phyloP scores from a whole-genome alignment of 441 rosid species.

The Jatropha multifida region DNA sequence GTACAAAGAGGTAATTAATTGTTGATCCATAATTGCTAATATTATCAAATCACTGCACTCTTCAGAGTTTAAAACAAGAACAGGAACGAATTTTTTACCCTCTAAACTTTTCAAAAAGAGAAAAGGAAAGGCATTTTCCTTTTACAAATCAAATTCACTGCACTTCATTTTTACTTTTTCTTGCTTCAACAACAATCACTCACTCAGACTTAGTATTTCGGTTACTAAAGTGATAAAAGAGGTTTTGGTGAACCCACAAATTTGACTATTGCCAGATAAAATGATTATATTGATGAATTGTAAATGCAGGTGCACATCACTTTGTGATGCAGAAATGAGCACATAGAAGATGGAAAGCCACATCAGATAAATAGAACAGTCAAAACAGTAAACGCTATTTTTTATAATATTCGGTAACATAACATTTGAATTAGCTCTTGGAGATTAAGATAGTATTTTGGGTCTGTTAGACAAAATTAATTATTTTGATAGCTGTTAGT shows the following conservation, averaged over 20 bases:
- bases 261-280: slow-evolving; percentile 2
- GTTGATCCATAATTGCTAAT: slow-evolving; percentile 21
- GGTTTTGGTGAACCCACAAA: slow-evolving; percentile 30
- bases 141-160: no score
- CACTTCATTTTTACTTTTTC: not conserved
- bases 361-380: slow-evolving; percentile 23
- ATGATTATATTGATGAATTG: slow-evolving; percentile 27
- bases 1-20: slow-evolving; percentile 10
- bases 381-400: no score
- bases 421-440: no score
- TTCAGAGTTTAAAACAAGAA: no score
- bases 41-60: not conserved
- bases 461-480: no score
- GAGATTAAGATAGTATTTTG: no score
- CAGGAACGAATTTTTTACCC: no score
- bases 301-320: slow-evolving; percentile 22
- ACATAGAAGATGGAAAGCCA: slow-evolving; percentile 37
- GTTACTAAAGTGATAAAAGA: not conserved
- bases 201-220: not conserved
- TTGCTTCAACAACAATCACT: not conserved
- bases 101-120: no score
- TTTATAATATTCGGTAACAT: no score
- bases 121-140: not conserved
- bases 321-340: slow-evolving; percentile 26
- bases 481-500: no score